Conservation (phyloP, 1,139 yeast species). For the Diutina mesorugosa region DNA sequence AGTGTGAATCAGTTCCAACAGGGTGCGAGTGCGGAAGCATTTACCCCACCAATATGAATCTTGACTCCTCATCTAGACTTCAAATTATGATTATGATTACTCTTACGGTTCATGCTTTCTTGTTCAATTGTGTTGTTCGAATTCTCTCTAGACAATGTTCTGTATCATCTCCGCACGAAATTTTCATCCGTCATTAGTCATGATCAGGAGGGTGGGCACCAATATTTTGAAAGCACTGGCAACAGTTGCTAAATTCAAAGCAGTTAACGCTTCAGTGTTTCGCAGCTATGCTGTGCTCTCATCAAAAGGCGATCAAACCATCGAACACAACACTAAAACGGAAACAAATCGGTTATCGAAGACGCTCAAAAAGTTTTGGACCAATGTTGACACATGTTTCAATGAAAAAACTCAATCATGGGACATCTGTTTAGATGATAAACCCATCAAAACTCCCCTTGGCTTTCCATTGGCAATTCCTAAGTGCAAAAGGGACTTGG, state of each 20-base stretch:
- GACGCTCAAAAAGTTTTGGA: conserved; percentile 77
- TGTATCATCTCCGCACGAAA: not conserved
- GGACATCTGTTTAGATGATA: conserved; percentile 56
- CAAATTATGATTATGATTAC: too few species aligned
- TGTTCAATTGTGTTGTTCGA: not conserved
- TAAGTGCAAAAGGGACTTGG: conserved; percentile 42
- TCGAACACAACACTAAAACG: conserved; percentile 28
- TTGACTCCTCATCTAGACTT: too few species aligned
- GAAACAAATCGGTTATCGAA: conserved; percentile 64
- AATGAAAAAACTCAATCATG: conserved; percentile 17
- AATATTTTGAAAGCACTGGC: not conserved
- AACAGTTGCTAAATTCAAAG: too few species aligned
- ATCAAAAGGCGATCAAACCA: not conserved
- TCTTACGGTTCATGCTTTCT: not conserved
- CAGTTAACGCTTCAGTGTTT: not conserved
- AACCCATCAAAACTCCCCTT: conserved; percentile 72
- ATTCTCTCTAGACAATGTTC: not conserved
- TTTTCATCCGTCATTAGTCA: not conserved
- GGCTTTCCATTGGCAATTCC: conserved; percentile 67
- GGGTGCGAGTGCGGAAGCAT: not conserved
- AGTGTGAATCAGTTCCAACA: not conserved
- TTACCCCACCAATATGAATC: not conserved
- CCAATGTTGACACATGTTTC: conserved; percentile 24
- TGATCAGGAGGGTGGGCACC: not conserved
- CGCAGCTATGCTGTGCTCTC: not conserved